A percentile compares a stretch with the other conserved stretches of the same genome.
These are phyloP conservation scores for Golubevia sp. DNA, from an alignment of 1,284 basidiomycete genomes.

Conservation along the genomic window DNA sequence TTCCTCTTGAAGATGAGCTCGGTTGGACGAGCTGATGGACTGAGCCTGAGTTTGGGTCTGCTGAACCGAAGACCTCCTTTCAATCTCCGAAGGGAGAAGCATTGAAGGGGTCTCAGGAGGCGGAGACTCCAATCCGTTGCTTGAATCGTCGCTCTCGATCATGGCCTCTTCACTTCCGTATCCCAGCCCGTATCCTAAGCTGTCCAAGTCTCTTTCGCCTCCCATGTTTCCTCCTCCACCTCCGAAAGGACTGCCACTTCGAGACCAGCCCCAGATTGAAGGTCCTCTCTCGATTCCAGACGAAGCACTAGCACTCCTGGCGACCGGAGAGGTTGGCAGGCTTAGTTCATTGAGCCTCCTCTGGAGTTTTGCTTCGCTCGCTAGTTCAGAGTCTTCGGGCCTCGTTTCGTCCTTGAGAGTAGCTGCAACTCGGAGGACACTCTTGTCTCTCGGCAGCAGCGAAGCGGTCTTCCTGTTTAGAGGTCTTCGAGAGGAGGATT, in stretches of 20 bases:
- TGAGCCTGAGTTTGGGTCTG: too few species aligned
- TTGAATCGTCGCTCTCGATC: too few species aligned
- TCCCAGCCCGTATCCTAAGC: background rate
- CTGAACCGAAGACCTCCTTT: too few species aligned
- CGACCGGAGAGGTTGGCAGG: too few species aligned
- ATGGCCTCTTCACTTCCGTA: background rate
- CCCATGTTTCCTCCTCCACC: background rate
- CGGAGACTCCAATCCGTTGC: too few species aligned
- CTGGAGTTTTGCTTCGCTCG: constrained; percentile 53
- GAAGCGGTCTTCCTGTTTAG: too few species aligned
- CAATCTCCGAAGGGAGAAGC: too few species aligned
- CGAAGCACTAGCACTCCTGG: too few species aligned
- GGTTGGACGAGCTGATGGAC: too few species aligned
- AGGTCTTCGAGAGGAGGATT: too few species aligned
- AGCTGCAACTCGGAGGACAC: constrained; percentile 46
- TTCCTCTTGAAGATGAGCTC: too few species aligned
- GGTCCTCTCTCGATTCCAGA: constrained; percentile 13
- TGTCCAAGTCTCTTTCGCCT: background rate
- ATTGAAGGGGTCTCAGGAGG: too few species aligned
- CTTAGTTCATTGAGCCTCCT: constrained; percentile 18
- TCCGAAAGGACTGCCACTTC: background rate
- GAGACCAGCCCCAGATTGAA: constrained; percentile 10
- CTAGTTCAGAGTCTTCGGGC: constrained; percentile 46
- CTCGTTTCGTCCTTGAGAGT: constrained; percentile 40
- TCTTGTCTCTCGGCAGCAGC: constrained; percentile 22